phyloP scores from a whole-genome alignment of 2,329 filamentous ascomycete species.

The Fusarium cyanostomum region DNA sequence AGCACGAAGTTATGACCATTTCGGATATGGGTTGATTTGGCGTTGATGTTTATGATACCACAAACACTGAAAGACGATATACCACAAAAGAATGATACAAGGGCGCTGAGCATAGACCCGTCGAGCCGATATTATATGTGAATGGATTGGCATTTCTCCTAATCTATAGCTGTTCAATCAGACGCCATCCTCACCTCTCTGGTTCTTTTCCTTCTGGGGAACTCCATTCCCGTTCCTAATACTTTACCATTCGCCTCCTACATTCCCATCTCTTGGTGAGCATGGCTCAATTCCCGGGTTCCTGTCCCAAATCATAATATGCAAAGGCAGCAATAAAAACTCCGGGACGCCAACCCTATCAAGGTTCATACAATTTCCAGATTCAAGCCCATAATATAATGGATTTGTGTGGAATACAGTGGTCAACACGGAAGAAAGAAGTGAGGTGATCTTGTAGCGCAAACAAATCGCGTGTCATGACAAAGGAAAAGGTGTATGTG shows the following conservation, averaged over 20 bases:
- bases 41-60: conserved; percentile 25
- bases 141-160: conserved; percentile 13
- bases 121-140: background rate
- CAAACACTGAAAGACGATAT: conserved; percentile 17
- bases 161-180: conserved; percentile 18
- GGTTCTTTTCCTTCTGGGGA: conserved; percentile 1
- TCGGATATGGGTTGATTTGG: background rate
- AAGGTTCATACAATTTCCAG: background rate
- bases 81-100: conserved; percentile 14
- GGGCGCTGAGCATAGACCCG: background rate
- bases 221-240: background rate
- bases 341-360: conserved; percentile 15
- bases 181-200: conserved; percentile 2
- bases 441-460: background rate
- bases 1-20: background rate
- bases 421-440: background rate
- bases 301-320: background rate
- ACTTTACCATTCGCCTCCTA: conserved; percentile 15
- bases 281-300: background rate
- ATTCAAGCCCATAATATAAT: background rate
- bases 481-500: background rate
- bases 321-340: conserved; percentile 22
- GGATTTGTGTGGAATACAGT: background rate
- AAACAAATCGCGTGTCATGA: background rate
- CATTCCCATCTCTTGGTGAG: conserved; percentile 14